These are phyloP conservation scores for Dioscorea zingiberensis DNA, from an alignment of 106 monocot species.

Conservation along the genomic window DNA sequence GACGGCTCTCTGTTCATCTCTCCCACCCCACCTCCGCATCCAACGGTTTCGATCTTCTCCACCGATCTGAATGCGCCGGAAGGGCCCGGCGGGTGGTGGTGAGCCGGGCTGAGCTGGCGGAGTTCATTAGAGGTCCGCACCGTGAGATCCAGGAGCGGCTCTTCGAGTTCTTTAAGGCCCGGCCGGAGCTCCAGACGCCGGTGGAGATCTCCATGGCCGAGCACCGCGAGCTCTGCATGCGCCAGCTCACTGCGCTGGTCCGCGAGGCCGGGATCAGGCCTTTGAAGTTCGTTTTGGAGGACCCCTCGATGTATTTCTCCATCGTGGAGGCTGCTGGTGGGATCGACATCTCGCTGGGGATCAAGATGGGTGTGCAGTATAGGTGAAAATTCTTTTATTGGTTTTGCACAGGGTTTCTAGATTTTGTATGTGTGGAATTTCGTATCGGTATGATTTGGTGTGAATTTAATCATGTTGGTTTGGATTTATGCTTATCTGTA, in stretches of 20 bases:
- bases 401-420: neutral
- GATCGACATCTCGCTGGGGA: constrained; percentile 82
- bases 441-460: too few relatives aligned
- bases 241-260: constrained; percentile 75
- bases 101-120: constrained; percentile 20
- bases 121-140: constrained; percentile 54
- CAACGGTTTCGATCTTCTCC: neutral
- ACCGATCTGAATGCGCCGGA: constrained; percentile 31
- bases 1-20: constrained; percentile 53
- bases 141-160: constrained; percentile 51
- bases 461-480: too few relatives aligned
- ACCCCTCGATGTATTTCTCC: constrained; percentile 69
- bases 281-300: constrained; percentile 45
- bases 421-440: too few relatives aligned
- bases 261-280: constrained; percentile 74
- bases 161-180: constrained; percentile 61
- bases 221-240: constrained; percentile 85
- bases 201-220: constrained; percentile 72
- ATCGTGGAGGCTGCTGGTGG: constrained; percentile 66
- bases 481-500: too few relatives aligned
- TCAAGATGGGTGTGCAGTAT: constrained; percentile 93
- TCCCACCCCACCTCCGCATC: neutral
- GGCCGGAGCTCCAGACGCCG: constrained; percentile 83
- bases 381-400: constrained; percentile 37
- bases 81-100: constrained; percentile 5